A percentile compares a stretch with the other conserved stretches of the same genome.
phyloP scores from a whole-genome alignment of 2,329 filamentous ascomycete species.

The Verticillium longisporum region DNA sequence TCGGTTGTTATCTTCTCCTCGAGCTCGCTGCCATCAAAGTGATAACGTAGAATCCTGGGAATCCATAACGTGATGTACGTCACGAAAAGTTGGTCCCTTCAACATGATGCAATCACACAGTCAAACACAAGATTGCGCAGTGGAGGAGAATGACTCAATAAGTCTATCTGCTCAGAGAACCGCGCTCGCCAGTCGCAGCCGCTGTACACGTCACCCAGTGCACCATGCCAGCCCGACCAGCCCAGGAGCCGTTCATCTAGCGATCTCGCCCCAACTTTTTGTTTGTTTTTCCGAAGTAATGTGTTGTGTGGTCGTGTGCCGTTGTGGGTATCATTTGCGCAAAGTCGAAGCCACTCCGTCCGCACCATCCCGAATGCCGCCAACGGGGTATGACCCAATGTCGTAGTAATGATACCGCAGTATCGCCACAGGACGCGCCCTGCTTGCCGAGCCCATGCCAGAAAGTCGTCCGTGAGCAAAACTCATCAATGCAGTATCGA shows the following conservation, averaged over 20 bases:
- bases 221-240: not conserved
- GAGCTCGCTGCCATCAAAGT: too few species aligned
- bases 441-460: not conserved
- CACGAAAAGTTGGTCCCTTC: not conserved
- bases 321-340: slow-evolving; percentile 3
- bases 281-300: slow-evolving; percentile 9
- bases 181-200: not conserved
- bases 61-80: too few species aligned
- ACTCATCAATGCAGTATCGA: not conserved
- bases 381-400: not conserved
- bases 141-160: not conserved
- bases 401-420: not conserved
- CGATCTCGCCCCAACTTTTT: slow-evolving; percentile 11
- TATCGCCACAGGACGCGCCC: not conserved
- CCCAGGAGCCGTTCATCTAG: slow-evolving; percentile 8
- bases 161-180: not conserved
- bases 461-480: not conserved
- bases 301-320: slow-evolving; percentile 9
- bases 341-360: slow-evolving; percentile 1
- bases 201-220: not conserved
- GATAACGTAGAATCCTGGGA: too few species aligned
- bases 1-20: too few species aligned
- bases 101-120: too few species aligned
- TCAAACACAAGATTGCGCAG: not conserved
- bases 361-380: not conserved